Percentiles rank a stretch among this genome's conserved stretches.
phyloP scores from a whole-genome alignment of 192 early-diverging fungal genomes.

The Entophlyctis helioformis region DNA sequence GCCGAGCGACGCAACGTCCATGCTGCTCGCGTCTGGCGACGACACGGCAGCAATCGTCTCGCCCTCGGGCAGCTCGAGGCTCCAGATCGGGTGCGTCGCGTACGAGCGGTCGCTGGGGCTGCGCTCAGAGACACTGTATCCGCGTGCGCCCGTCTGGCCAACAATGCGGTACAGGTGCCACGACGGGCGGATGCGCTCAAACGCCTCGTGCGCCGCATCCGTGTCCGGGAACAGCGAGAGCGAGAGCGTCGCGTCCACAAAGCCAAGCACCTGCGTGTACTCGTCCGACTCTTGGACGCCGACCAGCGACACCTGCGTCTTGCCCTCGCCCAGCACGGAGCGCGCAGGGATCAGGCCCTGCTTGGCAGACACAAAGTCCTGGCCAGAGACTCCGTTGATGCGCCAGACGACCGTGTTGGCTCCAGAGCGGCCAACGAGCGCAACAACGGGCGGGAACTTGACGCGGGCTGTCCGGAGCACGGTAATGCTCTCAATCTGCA shows the following conservation, averaged over 20 bases:
- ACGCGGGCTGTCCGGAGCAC: conserved; percentile 48
- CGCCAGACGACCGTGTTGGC: conserved; percentile 21
- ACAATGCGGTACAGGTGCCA: conserved; percentile 57
- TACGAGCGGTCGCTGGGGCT: conserved; percentile 2
- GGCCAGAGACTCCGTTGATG: conserved; percentile 57
- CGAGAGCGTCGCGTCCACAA: conserved; percentile 17
- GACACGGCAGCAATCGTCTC: conserved; percentile 25
- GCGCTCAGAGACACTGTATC: too few species aligned
- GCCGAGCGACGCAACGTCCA: conserved; percentile 72
- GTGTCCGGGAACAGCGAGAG: conserved; percentile 55
- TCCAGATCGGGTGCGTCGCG: conserved; percentile 15
- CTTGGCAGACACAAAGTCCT: conserved; percentile 22
- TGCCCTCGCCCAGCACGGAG: too few species aligned
- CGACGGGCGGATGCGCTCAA: conserved; percentile 37
- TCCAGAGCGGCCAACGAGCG: conserved; percentile 47
- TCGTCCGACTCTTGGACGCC: too few species aligned
- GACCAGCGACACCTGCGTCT: too few species aligned
- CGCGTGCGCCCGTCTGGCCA: too few species aligned
- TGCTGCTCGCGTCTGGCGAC: too few species aligned
- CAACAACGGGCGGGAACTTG: conserved; percentile 63
- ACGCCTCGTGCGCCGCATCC: conserved; percentile 27
- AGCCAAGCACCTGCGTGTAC: not conserved
- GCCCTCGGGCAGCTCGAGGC: conserved; percentile 13
- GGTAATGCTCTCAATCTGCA: conserved; percentile 28
- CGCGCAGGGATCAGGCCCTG: too few species aligned